Conservation (phyloP, 345 rosid genomes). For the Acer negundo region DNA sequence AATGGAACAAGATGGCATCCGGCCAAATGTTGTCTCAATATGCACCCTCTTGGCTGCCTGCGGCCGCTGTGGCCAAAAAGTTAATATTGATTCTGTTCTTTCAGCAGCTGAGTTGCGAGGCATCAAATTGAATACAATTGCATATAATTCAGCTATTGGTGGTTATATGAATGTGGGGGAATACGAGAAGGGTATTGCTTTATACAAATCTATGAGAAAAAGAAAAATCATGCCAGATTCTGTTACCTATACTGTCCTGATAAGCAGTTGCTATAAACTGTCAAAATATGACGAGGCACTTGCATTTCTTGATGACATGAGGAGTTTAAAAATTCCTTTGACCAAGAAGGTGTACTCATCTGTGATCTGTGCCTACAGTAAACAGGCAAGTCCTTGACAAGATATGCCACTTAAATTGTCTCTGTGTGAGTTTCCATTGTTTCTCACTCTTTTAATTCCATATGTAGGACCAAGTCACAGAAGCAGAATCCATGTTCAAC, state of each 20-base stretch:
- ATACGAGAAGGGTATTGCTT: conserved; percentile 61
- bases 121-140: conserved; percentile 71
- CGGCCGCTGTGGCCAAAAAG: conserved; percentile 70
- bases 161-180: conserved; percentile 86
- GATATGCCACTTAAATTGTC: conserved; percentile 7
- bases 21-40: conserved; percentile 77
- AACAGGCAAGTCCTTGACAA: conserved; percentile 57
- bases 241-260: conserved; percentile 76
- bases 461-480: conserved; percentile 62
- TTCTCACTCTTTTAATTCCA: background rate
- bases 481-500: conserved; percentile 82
- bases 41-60: conserved; percentile 89
- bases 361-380: conserved; percentile 69
- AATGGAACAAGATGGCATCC: conserved; percentile 76
- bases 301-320: conserved; percentile 68
- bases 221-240: conserved; percentile 66
- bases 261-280: conserved; percentile 78
- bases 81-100: conserved; percentile 74
- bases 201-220: conserved; percentile 73
- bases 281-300: conserved; percentile 73
- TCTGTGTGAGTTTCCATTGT: background rate
- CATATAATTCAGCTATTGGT: conserved; percentile 89
- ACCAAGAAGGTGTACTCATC: conserved; percentile 86
- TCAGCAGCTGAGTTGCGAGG: conserved; percentile 78
- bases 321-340: conserved; percentile 52